These are phyloP conservation scores for Flaveria brownii DNA, from an alignment of 129 eudicot genomes.

Conservation along the genomic window DNA sequence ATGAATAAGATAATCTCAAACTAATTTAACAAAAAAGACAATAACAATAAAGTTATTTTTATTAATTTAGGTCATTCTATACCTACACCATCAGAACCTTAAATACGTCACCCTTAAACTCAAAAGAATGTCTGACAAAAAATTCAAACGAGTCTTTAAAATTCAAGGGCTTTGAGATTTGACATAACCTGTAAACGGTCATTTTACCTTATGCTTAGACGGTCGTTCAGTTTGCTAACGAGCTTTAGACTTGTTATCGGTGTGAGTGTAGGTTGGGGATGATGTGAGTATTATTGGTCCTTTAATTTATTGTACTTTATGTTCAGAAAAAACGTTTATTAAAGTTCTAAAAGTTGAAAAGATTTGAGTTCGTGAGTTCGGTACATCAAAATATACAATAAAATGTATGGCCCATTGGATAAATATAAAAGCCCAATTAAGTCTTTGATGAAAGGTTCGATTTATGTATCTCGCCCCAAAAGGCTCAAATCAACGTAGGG, in stretches of 20 bases:
- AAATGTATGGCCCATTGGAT: neutral
- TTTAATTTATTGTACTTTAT: neutral
- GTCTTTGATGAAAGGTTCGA: neutral
- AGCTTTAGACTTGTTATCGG: no score
- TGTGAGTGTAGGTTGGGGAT: no score
- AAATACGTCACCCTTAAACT: no score
- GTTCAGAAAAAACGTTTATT: neutral
- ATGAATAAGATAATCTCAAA: neutral
- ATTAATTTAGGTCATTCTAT: no score
- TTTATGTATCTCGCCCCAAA: neutral
- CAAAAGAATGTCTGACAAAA: no score
- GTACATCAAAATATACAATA: neutral
- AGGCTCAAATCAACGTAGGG: neutral
- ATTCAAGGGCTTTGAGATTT: no score
- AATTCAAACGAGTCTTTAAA: no score
- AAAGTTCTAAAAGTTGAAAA: neutral
- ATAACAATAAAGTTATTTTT: neutral
- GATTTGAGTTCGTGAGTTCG: neutral
- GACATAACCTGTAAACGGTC: no score
- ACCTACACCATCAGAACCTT: no score
- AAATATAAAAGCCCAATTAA: neutral
- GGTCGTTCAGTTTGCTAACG: no score
- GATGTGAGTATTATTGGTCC: no score
- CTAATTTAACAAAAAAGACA: neutral
- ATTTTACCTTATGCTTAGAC: no score